Conservation (phyloP, 495 filamentous ascomycete genomes). For the Daldinia childiae region DNA sequence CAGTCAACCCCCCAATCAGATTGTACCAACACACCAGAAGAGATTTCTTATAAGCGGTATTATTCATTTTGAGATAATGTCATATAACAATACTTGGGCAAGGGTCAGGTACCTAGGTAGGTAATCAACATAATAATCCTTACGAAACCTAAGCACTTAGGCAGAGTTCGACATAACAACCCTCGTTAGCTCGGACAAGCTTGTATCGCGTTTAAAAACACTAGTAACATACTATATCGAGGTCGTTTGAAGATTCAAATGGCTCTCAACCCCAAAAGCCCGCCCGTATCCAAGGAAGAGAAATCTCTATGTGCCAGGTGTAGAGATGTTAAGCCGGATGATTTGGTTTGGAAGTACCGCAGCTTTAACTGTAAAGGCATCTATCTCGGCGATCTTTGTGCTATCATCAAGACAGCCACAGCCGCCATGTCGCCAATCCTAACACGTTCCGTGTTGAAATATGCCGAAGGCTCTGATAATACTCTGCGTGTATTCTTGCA, state of each 20-base stretch:
- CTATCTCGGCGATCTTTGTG: background rate
- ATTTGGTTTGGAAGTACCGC: background rate
- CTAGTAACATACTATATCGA: background rate
- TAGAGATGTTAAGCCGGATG: background rate
- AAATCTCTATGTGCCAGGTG: too few relatives aligned
- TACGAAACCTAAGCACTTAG: background rate
- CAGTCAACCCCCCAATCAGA: too few relatives aligned
- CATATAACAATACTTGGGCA: background rate
- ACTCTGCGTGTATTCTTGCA: too few relatives aligned
- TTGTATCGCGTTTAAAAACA: background rate
- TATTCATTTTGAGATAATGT: background rate
- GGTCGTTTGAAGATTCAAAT: background rate
- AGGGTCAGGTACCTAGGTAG: background rate
- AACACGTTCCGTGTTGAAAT: too few relatives aligned
- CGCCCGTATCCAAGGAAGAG: too few relatives aligned
- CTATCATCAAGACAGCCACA: background rate
- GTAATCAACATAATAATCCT: background rate
- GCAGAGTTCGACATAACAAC: background rate
- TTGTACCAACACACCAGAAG: background rate
- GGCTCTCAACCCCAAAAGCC: too few relatives aligned
- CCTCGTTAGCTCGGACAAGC: too few relatives aligned
- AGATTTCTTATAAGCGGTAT: background rate
- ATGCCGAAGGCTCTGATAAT: too few relatives aligned
- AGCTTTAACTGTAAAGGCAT: background rate
- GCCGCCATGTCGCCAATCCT: background rate